Base-by-base conservation (phyloP, 1,284 basidiomycete species). In the Cryptococcus deneoformans region DNA sequence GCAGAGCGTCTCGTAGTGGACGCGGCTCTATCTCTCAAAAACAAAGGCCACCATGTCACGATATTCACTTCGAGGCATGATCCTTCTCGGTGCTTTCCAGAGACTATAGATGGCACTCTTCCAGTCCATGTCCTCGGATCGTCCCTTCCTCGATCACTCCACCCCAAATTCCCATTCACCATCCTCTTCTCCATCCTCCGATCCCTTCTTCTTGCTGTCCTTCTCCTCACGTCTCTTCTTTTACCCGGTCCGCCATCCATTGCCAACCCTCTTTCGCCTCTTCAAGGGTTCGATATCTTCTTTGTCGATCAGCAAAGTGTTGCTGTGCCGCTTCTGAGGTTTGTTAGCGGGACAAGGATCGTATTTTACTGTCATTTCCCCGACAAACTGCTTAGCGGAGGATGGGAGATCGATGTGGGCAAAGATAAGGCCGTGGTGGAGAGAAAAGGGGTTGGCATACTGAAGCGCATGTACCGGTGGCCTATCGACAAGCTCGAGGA, bases 351-450 rank as follows among this genome's bases (percentile, higher is more conserved):
- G 10, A 90, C 85, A 9, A 85, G 90, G 1, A 88, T 96, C 29
- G 86, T 99, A 14, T 99, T 97, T 79, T 99, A 99, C 77, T 96
- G 93, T 68, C 95, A 99, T 76, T 99, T 98, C 69, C 95, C 96
- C 0, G 93, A 97, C 78, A 92, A 94, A 73, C 80, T 96, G 0
- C 82, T 96, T n/a, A 73, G 72, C 16, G 70, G 76, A n/a, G 69
- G 74, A 44, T 72, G 69, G 80, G 66, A 72, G 55, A 59, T 69
- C 48, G 35, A 87, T 14, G 64, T 70, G 10, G 74, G 78, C 44
- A 65, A 69, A 5, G 29, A 24, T 16, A 34, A 29, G 14, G n/a
- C 24, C 2, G 24, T 29, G 14, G 36, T 42, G 50, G 60, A 64
- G 53, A 70, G 60, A 5, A 35, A 54, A 42, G 52, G 71, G 38